Percentiles rank a stretch among this genome's conserved stretches.
These are phyloP conservation scores for Castanea mollissima DNA, from an alignment of 306 rosid species.

Conservation along the genomic window DNA sequence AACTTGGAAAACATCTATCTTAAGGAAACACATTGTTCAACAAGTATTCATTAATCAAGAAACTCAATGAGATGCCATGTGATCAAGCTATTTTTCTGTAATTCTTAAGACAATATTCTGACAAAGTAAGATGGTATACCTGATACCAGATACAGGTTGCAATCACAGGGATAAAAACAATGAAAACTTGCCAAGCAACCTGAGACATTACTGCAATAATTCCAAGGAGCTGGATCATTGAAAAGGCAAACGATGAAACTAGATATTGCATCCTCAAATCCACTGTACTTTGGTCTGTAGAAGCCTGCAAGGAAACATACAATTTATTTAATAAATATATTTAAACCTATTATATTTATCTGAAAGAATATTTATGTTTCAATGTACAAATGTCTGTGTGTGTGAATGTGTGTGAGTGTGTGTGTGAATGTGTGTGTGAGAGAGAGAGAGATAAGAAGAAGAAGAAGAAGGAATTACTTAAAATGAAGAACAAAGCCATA, in stretches of 20 bases:
- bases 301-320: conserved; percentile 39
- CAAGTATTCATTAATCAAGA: background rate
- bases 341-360: background rate
- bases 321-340: background rate
- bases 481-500: background rate
- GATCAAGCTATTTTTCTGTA: background rate
- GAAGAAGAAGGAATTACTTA: background rate
- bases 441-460: too few species aligned
- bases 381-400: too few species aligned
- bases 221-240: conserved; percentile 7
- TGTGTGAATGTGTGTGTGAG: too few species aligned
- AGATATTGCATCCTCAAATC: conserved; percentile 34
- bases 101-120: background rate
- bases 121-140: conserved; percentile 11
- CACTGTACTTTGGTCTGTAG: conserved; percentile 53
- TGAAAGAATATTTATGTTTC: background rate
- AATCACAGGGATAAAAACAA: conserved; percentile 51
- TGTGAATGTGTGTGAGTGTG: too few species aligned
- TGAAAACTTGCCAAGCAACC: conserved; percentile 57
- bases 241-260: conserved; percentile 28
- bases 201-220: conserved; percentile 49
- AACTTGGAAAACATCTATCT: background rate
- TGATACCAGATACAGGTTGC: conserved; percentile 46
- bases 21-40: background rate
- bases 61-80: background rate